Evolutionary conservation across 371 early-diverging fungal genomes (phyloP), one percentile per base, ranked within the genome.

Genomic region (Coemansia sp.): DNA sequence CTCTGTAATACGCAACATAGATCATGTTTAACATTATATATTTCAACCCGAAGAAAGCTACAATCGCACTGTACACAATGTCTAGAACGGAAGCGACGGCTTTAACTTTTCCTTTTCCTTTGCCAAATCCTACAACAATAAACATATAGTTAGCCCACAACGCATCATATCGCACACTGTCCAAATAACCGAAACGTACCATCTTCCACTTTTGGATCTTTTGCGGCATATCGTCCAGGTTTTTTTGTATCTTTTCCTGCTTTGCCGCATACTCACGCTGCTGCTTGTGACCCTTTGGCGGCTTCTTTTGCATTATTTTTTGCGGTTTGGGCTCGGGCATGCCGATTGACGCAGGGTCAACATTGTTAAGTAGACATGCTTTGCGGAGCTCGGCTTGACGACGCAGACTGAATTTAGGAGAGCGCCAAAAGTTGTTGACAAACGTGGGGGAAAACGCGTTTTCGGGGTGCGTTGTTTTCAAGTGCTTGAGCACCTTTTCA

Each of bases 221-320:
- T 25, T 81, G 63, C 18, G 78, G 79, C 85, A 85, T 83, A 5
- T 84, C 74, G 18, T 78, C 68, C 26, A 85, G 20, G 21, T 81
- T 75, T 56, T 69, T 80, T 26, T 80, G 66, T 47, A 82, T 78
- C 20, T 30, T 53, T 21, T 65, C 81, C 23, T 75, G 80, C 79
- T 86, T 84, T 66, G 82, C 84, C 6, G 80, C 82, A 48, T 87
- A 86, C 79, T 78, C 78, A 51, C 88, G 82, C 78, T 88, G 87
- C 68, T 86, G 86, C 72, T 87, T 86, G 64, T 87, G 87, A 7
- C 86, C 83, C 78, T 88, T 89, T 60, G 86, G 85, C 18, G 87
- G 86, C 68, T 85, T 83, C 64, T 75, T 80, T 40, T 81, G 83
- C 26, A 87, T 65, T 0, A 82, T 67, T 51, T 80, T 75, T 48